Evolutionary conservation across 1,284 basidiomycete species (phyloP).

Genomic region (Ustilago esculenta): DNA sequence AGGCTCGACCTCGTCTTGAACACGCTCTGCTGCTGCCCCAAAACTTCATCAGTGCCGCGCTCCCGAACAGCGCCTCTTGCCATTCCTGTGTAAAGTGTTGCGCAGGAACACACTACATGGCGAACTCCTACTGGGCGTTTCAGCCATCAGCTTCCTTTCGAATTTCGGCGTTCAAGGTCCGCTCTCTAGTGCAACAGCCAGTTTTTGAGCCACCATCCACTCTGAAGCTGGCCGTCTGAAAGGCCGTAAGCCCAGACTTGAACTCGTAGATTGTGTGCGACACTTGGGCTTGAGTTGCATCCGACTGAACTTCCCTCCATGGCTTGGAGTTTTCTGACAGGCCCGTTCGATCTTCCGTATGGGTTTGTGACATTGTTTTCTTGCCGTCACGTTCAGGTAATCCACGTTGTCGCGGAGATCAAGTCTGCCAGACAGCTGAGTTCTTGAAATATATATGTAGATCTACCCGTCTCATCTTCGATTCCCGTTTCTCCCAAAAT

Average conservation of each 20-base stretch:
- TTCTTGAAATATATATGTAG: conserved; percentile 11
- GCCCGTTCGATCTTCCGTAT: neutral
- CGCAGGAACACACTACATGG: neutral
- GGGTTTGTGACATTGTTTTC: no score
- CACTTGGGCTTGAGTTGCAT: no score
- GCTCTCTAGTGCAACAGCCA: conserved; percentile 3
- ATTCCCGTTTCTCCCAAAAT: neutral
- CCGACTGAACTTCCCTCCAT: neutral
- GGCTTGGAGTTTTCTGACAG: conserved; percentile 12
- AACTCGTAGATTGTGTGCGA: no score
- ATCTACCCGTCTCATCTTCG: neutral
- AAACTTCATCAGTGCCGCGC: conserved; percentile 17
- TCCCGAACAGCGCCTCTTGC: no score
- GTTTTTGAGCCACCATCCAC: no score
- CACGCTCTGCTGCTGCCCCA: conserved; percentile 3
- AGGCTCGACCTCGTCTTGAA: conserved; percentile 11
- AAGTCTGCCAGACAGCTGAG: no score
- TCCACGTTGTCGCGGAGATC: no score
- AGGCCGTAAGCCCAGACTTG: neutral
- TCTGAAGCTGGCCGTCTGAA: neutral
- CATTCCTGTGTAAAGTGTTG: no score
- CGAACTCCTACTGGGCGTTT: no score
- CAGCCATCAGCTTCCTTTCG: neutral
- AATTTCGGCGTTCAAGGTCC: conserved; percentile 15
- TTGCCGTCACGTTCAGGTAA: no score